These are phyloP conservation scores for Kodamaea sagamina DNA, from an alignment of 805 yeast species.

Conservation along the genomic window DNA sequence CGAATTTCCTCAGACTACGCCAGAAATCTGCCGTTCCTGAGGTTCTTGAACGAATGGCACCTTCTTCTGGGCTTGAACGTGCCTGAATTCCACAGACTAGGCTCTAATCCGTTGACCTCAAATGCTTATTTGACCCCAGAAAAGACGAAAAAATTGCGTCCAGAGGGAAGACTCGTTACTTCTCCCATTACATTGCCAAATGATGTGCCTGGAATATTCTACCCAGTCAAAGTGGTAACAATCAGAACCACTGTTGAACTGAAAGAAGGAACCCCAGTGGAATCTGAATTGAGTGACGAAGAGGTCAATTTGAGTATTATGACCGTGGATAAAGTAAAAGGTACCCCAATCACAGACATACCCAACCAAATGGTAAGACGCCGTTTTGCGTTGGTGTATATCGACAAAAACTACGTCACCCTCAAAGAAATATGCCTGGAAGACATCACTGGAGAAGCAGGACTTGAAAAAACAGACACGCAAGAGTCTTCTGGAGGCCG, in stretches of 20 bases:
- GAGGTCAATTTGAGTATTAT: conserved; percentile 11
- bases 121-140: conserved; percentile 16
- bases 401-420: conserved; percentile 12
- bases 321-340: no score
- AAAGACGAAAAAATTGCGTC: conserved; percentile 8
- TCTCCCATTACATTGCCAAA: conserved; percentile 30
- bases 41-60: conserved; percentile 39
- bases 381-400: conserved; percentile 13
- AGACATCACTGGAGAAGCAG: background rate
- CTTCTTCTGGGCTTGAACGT: conserved; percentile 27
- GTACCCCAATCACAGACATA: no score
- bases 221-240: conserved; percentile 25
- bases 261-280: background rate
- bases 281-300: background rate
- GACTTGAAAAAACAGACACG: background rate
- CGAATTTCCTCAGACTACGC: conserved; percentile 28
- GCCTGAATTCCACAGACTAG: conserved; percentile 19
- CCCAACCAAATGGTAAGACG: no score
- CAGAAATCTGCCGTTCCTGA: conserved; percentile 23
- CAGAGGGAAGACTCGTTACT: background rate
- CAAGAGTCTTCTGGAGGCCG: conserved; percentile 15
- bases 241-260: conserved; percentile 4
- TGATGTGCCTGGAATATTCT: conserved; percentile 29
- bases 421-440: conserved; percentile 10
- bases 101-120: conserved; percentile 18